A percentile compares a stretch with the other conserved stretches of the same genome.
These are phyloP conservation scores for Talaromyces sp. DNA, from an alignment of 2,329 filamentous ascomycete species.

Conservation along the genomic window DNA sequence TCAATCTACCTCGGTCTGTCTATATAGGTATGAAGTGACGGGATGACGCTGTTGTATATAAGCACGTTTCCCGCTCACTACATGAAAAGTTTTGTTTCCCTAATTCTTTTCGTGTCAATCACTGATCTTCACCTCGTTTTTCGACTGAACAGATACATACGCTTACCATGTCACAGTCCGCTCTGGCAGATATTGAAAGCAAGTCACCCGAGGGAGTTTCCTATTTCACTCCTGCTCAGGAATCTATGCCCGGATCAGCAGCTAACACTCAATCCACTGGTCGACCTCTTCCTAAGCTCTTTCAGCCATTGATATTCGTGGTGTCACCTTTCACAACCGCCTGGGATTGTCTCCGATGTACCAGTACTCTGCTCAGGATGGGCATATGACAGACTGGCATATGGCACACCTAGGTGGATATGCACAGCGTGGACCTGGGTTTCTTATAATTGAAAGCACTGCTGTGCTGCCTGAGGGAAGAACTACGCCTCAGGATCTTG, in stretches of 20 bases:
- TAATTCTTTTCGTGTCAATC: background rate
- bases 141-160: background rate
- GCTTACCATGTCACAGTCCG: background rate
- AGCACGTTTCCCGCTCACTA: too few species aligned
- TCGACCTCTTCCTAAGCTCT: background rate
- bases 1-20: background rate
- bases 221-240: slow-evolving; percentile 38
- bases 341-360: slow-evolving; percentile 63
- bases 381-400: slow-evolving; percentile 48
- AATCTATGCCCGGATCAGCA: slow-evolving; percentile 37
- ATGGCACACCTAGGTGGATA: slow-evolving; percentile 35
- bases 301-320: slow-evolving; percentile 44
- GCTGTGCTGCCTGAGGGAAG: slow-evolving; percentile 35
- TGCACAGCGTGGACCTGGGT: slow-evolving; percentile 21
- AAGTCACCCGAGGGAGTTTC: background rate
- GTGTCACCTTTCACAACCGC: slow-evolving; percentile 63
- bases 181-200: background rate
- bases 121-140: background rate
- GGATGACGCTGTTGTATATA: background rate
- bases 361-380: slow-evolving; percentile 49
- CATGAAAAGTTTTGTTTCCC: background rate
- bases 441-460: slow-evolving; percentile 13
- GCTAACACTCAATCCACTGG: slow-evolving; percentile 19
- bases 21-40: background rate
- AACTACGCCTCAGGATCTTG: slow-evolving; percentile 38